These are phyloP conservation scores for Brassica carinata DNA, from an alignment of 345 rosid species.

Conservation along the genomic window DNA sequence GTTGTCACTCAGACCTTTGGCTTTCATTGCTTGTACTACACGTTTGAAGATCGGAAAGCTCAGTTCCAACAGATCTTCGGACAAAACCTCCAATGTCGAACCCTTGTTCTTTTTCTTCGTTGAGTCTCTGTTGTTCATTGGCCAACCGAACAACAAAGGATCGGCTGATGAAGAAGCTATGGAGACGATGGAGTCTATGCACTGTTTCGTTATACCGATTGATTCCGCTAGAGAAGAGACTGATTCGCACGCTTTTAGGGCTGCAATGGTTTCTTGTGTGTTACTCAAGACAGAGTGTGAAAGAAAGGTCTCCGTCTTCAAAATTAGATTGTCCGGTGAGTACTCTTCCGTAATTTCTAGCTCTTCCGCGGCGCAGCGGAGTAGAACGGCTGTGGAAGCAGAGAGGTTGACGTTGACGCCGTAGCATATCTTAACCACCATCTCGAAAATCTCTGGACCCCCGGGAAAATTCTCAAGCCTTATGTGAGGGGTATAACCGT, in stretches of 20 bases:
- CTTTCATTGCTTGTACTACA: conserved; percentile 58
- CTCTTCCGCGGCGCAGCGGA: conserved; percentile 81
- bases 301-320: conserved; percentile 61
- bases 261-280: conserved; percentile 59
- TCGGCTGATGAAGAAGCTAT: conserved; percentile 52
- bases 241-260: conserved; percentile 69
- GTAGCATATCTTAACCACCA: conserved; percentile 79
- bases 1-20: conserved; percentile 50
- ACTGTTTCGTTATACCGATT: conserved; percentile 54
- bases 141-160: conserved; percentile 74
- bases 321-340: conserved; percentile 66
- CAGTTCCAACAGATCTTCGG: conserved; percentile 56
- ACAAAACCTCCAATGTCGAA: conserved; percentile 50
- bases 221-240: conserved; percentile 53
- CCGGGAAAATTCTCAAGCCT: conserved; percentile 72
- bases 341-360: conserved; percentile 84
- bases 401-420: conserved; percentile 70
- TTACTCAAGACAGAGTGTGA: conserved; percentile 57
- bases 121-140: conserved; percentile 30
- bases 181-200: conserved; percentile 64
- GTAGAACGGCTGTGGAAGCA: conserved; percentile 59
- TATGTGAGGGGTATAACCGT: conserved; percentile 40
- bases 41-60: conserved; percentile 54
- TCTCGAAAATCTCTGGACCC: conserved; percentile 74
- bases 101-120: conserved; percentile 7